Conservation (phyloP, 228 moss, liverwort and hornwort species). For the Sphagnum magellanicum region DNA sequence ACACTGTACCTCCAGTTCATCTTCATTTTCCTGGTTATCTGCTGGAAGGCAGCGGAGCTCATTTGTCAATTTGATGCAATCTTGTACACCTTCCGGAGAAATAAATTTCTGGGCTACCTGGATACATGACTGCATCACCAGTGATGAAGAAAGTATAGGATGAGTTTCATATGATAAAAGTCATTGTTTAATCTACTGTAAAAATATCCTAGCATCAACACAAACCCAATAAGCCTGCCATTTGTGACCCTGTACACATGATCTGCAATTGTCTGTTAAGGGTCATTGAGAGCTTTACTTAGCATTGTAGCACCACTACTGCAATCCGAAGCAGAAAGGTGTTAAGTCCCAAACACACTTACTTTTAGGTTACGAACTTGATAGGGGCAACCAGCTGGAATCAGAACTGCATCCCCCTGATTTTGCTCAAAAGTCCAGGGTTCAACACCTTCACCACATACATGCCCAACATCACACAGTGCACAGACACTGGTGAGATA, state of each 20-base stretch:
- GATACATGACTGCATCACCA: conserved; percentile 80
- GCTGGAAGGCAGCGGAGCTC: conserved; percentile 91
- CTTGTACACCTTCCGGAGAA: conserved; percentile 86
- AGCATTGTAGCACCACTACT: too few relatives aligned
- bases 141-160: neutral
- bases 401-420: conserved; percentile 49
- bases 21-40: conserved; percentile 87
- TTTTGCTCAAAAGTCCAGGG: conserved; percentile 58
- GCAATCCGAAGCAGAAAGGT: too few relatives aligned
- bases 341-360: neutral
- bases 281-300: too few relatives aligned
- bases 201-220: too few relatives aligned
- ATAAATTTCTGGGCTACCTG: conserved; percentile 96
- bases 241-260: too few relatives aligned
- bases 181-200: too few relatives aligned
- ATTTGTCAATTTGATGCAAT: conserved; percentile 76
- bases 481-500: too few relatives aligned
- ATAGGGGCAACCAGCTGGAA: conserved; percentile 62
- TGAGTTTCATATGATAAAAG: too few relatives aligned
- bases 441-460: conserved; percentile 27
- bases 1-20: conserved; percentile 76
- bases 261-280: too few relatives aligned
- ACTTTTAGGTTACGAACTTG: conserved; percentile 67
- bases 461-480: too few relatives aligned
- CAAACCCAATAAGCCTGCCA: too few relatives aligned